These are phyloP conservation scores for carrot (Daucus carota) DNA, from an alignment of 129 eudicot species.

Conservation along the genomic window DH1_v3.0 NC_030389.2:43292501-43293000, in stretches of 20 bases:
- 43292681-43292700: neutral
- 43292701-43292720: constrained; percentile 2
- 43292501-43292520: too few species aligned
- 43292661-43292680: neutral
- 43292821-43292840: constrained; percentile 16
- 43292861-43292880: constrained; percentile 12
- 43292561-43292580: too few species aligned
- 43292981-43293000: neutral
- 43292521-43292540: neutral
- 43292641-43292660: too few species aligned
- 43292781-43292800: constrained; percentile 28
- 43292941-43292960: neutral
- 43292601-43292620: neutral
- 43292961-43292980: neutral
- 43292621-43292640: neutral
- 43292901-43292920: constrained; percentile 14
- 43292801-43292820: constrained; percentile 14
- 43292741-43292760: constrained; percentile 10
- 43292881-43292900: constrained; percentile 18
- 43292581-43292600: neutral
- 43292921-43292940: constrained; percentile 15
- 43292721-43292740: neutral
- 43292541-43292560: neutral
- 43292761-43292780: constrained; percentile 8
- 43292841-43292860: constrained; percentile 20